phyloP scores from a whole-genome alignment of 2,329 filamentous ascomycete species.

The Cryphonectria radicalis region DNA sequence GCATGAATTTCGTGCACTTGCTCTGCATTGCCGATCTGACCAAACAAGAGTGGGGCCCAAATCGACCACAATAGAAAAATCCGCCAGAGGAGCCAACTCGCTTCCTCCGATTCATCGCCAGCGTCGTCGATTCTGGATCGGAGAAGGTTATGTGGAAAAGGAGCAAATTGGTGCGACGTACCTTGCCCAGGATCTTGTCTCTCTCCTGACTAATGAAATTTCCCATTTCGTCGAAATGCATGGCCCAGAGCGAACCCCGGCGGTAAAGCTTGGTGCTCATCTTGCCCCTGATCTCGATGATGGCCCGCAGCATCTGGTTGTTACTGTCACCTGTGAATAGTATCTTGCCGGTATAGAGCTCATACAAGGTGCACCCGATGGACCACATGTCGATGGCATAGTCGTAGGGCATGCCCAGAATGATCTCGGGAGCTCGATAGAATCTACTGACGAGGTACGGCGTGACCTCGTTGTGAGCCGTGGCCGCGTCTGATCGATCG shows the following conservation, averaged over 20 bases:
- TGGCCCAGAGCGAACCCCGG: constrained; percentile 73
- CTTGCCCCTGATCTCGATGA: constrained; percentile 95
- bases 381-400: constrained; percentile 98
- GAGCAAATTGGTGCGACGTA: constrained; percentile 44
- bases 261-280: constrained; percentile 88
- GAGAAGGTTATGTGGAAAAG: constrained; percentile 23
- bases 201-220: constrained; percentile 85
- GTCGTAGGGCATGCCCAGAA: constrained; percentile 94
- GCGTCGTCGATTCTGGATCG: constrained; percentile 8
- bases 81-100: constrained; percentile 16
- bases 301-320: constrained; percentile 96
- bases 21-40: constrained; percentile 2
- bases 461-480: constrained; percentile 80
- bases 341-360: constrained; percentile 97
- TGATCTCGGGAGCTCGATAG: constrained; percentile 95
- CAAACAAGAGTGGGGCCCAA: not conserved
- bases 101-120: not conserved
- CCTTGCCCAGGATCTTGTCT: constrained; percentile 86
- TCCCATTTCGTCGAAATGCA: constrained; percentile 83
- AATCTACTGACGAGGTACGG: constrained; percentile 96
- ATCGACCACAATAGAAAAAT: constrained; percentile 15
- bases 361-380: constrained; percentile 94
- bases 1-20: not conserved
- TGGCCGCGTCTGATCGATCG: constrained; percentile 76
- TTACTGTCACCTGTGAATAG: constrained; percentile 94